Evolutionary conservation across 2,329 filamentous ascomycete species (phyloP), one percentile per base, ranked within the genome.

Genomic region (Emericellopsis atlantica): DNA sequence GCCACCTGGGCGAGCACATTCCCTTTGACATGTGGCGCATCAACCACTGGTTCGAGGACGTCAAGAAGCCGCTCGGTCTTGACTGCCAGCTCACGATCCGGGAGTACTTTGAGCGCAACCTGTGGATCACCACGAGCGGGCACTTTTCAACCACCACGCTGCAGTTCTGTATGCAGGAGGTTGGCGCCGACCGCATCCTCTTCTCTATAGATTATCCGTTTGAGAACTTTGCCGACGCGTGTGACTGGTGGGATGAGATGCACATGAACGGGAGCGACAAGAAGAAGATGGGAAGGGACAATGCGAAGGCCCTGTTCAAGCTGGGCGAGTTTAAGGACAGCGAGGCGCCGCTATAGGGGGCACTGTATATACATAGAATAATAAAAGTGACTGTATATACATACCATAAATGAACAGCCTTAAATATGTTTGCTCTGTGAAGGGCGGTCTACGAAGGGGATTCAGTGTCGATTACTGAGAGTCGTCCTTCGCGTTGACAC

Each of bases 61-160:
- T 70, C 36, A 69, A 73, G 64, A 70, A 70, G 56, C 66, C 64
- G 0, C 59, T 70, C 1, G 67, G 62, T 4, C 51, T 67, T 6
- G 49, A 52, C 9, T 72, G 68, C 56, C 65, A 73, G 56, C 64
- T 65, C 55, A 65, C 62, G 0, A 62, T 67, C 47, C 60, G 60
- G 16, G 63, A 75, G 15, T 76, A 76, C 53, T 76, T 76, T 53
- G 59, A 58, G 18, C 47, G 64, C 32, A 76, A 76, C 51, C 58
- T 76, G 43, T 76, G 68, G 67, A 66, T 76, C 46, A 76, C 73
- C 4, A 76, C 72, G 1, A 66, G 61, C 42, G 73, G 72, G 0
- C 67, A 76, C 50, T 76, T 76, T 48, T 74, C 67, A 0, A 74
- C 70, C 0, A 54, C 64, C 1, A 70, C 69, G 1, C 52, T 76